These are phyloP conservation scores for Scheffersomyces segobiensis DNA, from an alignment of 1,139 yeast species.

Conservation along the genomic window DNA sequence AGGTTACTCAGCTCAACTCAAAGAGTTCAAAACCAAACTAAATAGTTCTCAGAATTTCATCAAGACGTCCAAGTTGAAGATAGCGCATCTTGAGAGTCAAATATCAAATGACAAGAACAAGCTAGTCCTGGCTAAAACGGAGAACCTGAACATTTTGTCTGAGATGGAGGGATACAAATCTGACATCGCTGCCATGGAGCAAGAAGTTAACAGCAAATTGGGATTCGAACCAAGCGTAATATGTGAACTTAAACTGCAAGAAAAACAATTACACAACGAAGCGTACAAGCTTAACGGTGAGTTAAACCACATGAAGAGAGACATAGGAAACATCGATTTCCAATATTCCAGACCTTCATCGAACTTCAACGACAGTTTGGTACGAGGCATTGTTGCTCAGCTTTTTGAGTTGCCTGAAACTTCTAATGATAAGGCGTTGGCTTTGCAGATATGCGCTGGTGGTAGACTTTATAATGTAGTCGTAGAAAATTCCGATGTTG, in stretches of 20 bases:
- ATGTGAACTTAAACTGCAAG: slow-evolving; percentile 47
- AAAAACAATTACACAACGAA: slow-evolving; percentile 28
- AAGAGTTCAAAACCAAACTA: slow-evolving; percentile 59
- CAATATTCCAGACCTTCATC: slow-evolving; percentile 65
- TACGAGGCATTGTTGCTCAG: slow-evolving; percentile 90
- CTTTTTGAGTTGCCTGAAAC: slow-evolving; percentile 64
- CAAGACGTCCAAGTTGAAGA: slow-evolving; percentile 62
- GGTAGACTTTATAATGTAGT: slow-evolving; percentile 87
- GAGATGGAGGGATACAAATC: slow-evolving; percentile 46
- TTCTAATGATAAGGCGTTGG: slow-evolving; percentile 67
- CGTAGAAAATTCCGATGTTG: slow-evolving; percentile 84
- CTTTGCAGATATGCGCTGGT: slow-evolving; percentile 94
- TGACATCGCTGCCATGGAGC: slow-evolving; percentile 41
- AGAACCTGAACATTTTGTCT: slow-evolving; percentile 42
- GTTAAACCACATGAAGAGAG: slow-evolving; percentile 59
- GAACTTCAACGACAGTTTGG: slow-evolving; percentile 60
- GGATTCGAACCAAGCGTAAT: slow-evolving; percentile 62
- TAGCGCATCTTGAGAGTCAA: slow-evolving; percentile 57
- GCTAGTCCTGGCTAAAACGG: slow-evolving; percentile 54
- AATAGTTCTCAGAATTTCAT: slow-evolving; percentile 57
- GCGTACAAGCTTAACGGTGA: slow-evolving; percentile 47
- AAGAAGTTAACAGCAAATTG: slow-evolving; percentile 41
- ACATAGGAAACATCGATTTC: slow-evolving; percentile 75
- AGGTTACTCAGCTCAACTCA: slow-evolving; percentile 72
- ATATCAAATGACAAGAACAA: slow-evolving; percentile 53